Base-by-base conservation (phyloP, 2,329 filamentous ascomycete genomes). In the Elsinoe perseae region DNA sequence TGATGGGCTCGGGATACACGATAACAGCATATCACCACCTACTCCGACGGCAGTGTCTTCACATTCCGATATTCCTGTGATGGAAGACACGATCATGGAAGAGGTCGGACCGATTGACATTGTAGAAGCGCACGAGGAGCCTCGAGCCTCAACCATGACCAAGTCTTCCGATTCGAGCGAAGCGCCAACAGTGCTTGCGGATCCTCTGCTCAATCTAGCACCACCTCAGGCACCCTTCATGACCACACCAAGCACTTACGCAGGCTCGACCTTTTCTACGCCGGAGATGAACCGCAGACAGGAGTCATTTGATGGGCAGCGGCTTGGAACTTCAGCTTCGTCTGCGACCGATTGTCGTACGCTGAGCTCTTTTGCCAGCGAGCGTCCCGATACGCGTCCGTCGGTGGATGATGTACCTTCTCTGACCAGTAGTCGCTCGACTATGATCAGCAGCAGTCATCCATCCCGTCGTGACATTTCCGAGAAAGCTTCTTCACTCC, bases 351-450 rank as follows among this genome's bases (percentile, higher is more conserved):
- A 90, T 60, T 86, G 86, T 61, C 84, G 82, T 57, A 81, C 77
- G 34, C 85, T 87, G 66, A 83, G 84, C 57, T 89, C 86, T 2
- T 73, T 87, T 28, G 75, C 87, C 4, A 80, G 89, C 69, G 85
- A 86, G 54, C 86, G 90, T 61, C 85, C 85, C 0, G 86, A 89
- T 63, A 73, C 79, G 9, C 82, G 86, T 46, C 80, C 86, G 32
- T 91, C 87, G 0, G 77, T 84, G 28, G 84, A 87, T 60, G 86
- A 88, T 62, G 82, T 88, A 12, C 86, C 87, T 2, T 90, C 87
- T 1, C 71, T 84, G 61, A 87, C 85, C 1, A 89, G 85, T 65
- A 89, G 85, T 65, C 83, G 85, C 62, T 90, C 87, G 8, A 89
- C 85, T 8, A 88, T 85, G 80, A 86, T 76, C 16, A 80, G 84